Base-by-base conservation (phyloP, 768 basidiomycete species). In the Neoboletus magnificus region DNA sequence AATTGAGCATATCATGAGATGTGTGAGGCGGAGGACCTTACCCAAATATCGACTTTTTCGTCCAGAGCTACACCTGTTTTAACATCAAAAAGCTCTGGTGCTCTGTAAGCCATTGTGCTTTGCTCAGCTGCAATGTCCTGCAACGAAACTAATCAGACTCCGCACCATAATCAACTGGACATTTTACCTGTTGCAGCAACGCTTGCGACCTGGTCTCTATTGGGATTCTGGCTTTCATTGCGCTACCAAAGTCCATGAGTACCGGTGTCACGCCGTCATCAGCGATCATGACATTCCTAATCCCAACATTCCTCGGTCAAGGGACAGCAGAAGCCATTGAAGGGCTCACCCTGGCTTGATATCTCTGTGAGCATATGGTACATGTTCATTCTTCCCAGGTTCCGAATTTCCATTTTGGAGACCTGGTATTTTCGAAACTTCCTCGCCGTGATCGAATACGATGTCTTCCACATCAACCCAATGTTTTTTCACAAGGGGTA, bases 31-130 rank as follows among this genome's bases (percentile, higher is more conserved):
- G 27, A 33, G 12, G 20, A 25, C 71, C 84, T 54, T 74, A 93
- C 93, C 94, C 94, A 97, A 32, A 97, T 93, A 68, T 97, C 94
- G 12, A 97, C 94, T 66, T 93, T 95, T 74, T 98, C 96, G 62
- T 97, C 92, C 9, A 98, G 73, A 1, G 77, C 83, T 39, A 81
- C 76, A 23, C 91, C 92, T 5, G 94, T 98, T 70, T 96, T 96
- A 53, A 97, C 95, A 63, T 99, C 97, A 68, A 98, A 99, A 22
- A 99, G 77, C 67, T 99, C 97, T 0, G 97, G 97, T 2, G 97
- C 95, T 20, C 97, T 86, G 65, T 96, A 99, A 0, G 97, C 91
- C 97, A 99, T 98, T 13, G 94, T 93, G 61, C 93, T 96, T 71
- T 96, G 95, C 71, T 99, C 97, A 18, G 93, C 93, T 3, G 97